phyloP scores from a whole-genome alignment of 2,329 filamentous ascomycete genomes.

The Dothideomycetes sp. region DNA sequence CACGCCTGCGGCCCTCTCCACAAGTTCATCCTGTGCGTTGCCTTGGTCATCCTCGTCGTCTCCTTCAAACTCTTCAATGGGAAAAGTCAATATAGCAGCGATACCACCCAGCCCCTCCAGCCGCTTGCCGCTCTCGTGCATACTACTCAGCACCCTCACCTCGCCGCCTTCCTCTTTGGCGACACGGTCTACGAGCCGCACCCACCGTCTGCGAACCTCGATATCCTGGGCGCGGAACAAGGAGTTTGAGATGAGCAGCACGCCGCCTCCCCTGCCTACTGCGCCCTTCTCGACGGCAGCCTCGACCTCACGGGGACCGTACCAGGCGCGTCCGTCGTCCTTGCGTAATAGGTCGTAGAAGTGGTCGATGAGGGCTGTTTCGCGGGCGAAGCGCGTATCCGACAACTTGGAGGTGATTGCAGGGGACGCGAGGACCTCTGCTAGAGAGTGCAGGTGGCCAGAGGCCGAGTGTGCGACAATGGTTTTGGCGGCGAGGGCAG shows the following conservation, averaged over 20 bases:
- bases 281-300: slow-evolving; percentile 77
- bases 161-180: slow-evolving; percentile 71
- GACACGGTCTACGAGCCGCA: slow-evolving; percentile 79
- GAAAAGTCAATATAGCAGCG: slow-evolving; percentile 83
- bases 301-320: slow-evolving; percentile 73
- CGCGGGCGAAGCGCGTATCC: slow-evolving; percentile 78
- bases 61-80: slow-evolving; percentile 70
- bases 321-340: slow-evolving; percentile 84
- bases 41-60: slow-evolving; percentile 40
- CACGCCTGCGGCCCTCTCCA: slow-evolving; percentile 10
- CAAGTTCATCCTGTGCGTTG: slow-evolving; percentile 13
- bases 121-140: slow-evolving; percentile 85
- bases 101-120: slow-evolving; percentile 77
- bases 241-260: slow-evolving; percentile 75
- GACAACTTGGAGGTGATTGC: slow-evolving; percentile 68
- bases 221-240: slow-evolving; percentile 79
- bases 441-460: slow-evolving; percentile 75
- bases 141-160: slow-evolving; percentile 76
- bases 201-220: slow-evolving; percentile 65
- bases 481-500: slow-evolving; percentile 50
- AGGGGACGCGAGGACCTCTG: slow-evolving; percentile 73
- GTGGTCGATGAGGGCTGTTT: slow-evolving; percentile 74
- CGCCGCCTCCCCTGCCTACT: slow-evolving; percentile 74
- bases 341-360: slow-evolving; percentile 68
- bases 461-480: slow-evolving; percentile 73